Conservation (phyloP, 768 basidiomycete species). For the Tulasnella sp. region DNA sequence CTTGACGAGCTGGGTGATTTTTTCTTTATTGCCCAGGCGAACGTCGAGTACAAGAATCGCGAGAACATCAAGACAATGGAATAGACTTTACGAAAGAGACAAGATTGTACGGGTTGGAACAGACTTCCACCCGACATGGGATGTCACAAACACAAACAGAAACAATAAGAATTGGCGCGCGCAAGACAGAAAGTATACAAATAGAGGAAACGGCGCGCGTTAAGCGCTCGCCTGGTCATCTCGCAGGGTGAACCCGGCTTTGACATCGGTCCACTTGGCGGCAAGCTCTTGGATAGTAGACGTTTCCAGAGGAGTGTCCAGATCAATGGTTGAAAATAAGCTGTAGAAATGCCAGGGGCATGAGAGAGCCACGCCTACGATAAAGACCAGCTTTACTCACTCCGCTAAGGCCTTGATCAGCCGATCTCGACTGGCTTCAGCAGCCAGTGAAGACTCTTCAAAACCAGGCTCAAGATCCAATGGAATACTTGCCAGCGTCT, state of each 20-base stretch:
- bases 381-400: background rate
- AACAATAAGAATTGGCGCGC: too few relatives aligned
- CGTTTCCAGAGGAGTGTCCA: background rate
- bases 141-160: too few relatives aligned
- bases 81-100: too few relatives aligned
- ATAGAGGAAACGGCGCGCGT: too few relatives aligned
- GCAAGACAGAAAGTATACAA: too few relatives aligned
- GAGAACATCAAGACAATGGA: too few relatives aligned
- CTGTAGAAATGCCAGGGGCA: background rate
- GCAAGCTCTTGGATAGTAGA: background rate
- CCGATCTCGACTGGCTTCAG: background rate
- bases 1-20: constrained; percentile 69
- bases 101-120: too few relatives aligned
- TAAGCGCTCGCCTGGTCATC: too few relatives aligned
- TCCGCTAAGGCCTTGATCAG: background rate
- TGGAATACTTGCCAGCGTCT: background rate
- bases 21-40: constrained; percentile 69
- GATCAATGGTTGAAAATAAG: background rate
- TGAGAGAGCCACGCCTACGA: background rate
- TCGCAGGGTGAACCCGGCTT: background rate
- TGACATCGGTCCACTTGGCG: background rate
- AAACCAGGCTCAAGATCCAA: background rate
- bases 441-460: background rate
- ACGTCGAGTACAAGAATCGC: too few relatives aligned
- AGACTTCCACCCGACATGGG: too few relatives aligned